These are phyloP conservation scores for Lablab purpureus DNA, from an alignment of 306 rosid species.

Conservation along the genomic window DNA sequence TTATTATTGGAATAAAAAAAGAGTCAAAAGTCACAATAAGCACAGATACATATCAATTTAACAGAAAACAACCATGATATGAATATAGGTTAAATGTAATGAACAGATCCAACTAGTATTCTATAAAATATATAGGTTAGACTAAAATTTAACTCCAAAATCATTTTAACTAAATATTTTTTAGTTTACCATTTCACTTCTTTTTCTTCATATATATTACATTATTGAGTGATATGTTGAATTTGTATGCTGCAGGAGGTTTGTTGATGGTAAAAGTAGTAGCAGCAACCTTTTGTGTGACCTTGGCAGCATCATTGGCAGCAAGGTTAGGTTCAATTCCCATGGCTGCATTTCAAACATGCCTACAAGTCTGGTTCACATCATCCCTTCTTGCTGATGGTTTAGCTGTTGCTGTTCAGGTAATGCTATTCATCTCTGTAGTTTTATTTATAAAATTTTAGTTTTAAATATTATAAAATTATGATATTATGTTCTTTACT, in stretches of 20 bases:
- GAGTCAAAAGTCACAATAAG: background rate
- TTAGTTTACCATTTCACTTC: too few relatives aligned
- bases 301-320: slow-evolving; percentile 87
- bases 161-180: too few relatives aligned
- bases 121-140: background rate
- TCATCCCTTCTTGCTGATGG: slow-evolving; percentile 96
- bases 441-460: too few relatives aligned
- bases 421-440: slow-evolving; percentile 3
- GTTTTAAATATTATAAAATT: too few relatives aligned
- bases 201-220: too few relatives aligned
- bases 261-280: slow-evolving; percentile 73
- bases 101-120: background rate
- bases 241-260: slow-evolving; percentile 59
- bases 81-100: background rate
- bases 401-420: slow-evolving; percentile 95
- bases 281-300: slow-evolving; percentile 92
- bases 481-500: too few relatives aligned
- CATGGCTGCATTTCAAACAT: slow-evolving; percentile 93
- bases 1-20: too few relatives aligned
- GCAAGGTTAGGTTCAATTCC: slow-evolving; percentile 79
- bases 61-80: background rate
- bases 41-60: background rate
- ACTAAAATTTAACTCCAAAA: background rate
- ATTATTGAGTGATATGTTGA: background rate
- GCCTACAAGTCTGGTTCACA: slow-evolving; percentile 88